Conservation (phyloP, 2,329 filamentous ascomycete genomes). For the Septoria linicola region DNA sequence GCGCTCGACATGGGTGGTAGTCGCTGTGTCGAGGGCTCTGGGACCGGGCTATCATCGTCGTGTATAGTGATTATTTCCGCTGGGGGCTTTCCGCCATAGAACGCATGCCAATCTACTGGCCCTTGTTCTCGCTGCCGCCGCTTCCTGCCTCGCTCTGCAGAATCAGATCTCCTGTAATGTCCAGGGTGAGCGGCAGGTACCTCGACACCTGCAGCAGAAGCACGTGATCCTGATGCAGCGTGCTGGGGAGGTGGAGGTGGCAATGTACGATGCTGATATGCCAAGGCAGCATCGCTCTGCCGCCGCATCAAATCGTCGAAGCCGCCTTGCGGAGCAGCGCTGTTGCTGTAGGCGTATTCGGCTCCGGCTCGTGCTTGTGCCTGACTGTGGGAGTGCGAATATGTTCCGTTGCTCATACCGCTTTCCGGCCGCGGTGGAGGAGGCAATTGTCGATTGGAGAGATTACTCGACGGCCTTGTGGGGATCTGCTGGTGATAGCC, state of each 20-base stretch:
- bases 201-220: constrained; percentile 19
- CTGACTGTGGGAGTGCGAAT: constrained; percentile 25
- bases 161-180: constrained; percentile 18
- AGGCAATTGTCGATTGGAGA: constrained; percentile 32
- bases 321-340: constrained; percentile 20
- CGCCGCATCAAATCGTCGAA: constrained; percentile 30
- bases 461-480: constrained; percentile 36
- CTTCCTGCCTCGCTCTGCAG: constrained; percentile 24
- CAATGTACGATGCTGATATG: constrained; percentile 26
- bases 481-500: constrained; percentile 36
- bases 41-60: constrained; percentile 43
- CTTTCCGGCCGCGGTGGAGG: constrained; percentile 33
- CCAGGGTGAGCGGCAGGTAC: constrained; percentile 17
- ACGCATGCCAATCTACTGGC: constrained; percentile 40
- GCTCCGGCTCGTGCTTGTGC: constrained; percentile 28
- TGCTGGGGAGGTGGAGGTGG: constrained; percentile 27
- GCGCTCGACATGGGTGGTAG: constrained; percentile 26
- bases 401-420: constrained; percentile 33
- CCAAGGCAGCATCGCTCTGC: constrained; percentile 31
- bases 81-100: constrained; percentile 42
- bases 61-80: constrained; percentile 55
- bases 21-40: constrained; percentile 26
- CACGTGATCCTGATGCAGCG: constrained; percentile 29
- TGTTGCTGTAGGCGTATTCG: constrained; percentile 30
- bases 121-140: constrained; percentile 24